Base-by-base conservation (phyloP, 768 basidiomycete species). In the Pisolithus orientalis region DNA sequence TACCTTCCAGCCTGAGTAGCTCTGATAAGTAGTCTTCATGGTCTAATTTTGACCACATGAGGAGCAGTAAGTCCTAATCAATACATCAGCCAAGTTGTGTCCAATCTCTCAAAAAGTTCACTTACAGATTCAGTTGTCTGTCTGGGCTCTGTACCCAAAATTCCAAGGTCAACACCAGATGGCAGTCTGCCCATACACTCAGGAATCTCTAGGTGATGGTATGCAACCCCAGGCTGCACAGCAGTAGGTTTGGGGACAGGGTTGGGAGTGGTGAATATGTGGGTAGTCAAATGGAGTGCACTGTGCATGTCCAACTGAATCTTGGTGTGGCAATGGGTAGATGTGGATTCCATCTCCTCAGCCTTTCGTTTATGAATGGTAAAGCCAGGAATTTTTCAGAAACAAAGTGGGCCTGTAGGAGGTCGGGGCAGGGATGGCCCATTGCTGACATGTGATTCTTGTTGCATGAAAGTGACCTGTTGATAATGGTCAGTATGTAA, bases 1-100 rank as follows among this genome's bases (percentile, higher is more conserved):
- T 31, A 10, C 55, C 52, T 6, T 53, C 51, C 11, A 53, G 17
- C 6, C 46, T 13, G 25, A 56, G 47, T 5, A 49, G 34, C 42
- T 56, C 55, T 27, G 42, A 24, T 17, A 56, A 39, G 25, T 38
- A 53, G 2, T 24, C 5, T 29, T 52, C 34, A 38, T n/a, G 31
- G 34, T 52, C 44, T 40, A 40, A 7, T 7, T 40, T 40, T 4
- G 7, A 40, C 39, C 39, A 40, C 39, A 3, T 40, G 4, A 14
- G 39, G 39, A 40, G 39, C 16, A 14, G 39, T 3, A 7, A 16
- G n/a, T 40, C 39, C 39, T 40, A 17, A 16, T 40, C 2, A 40
- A 40, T 40, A 21, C 7, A 21, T 21, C 21, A 21, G 21, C 21
- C 21, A 21, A 21, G 21, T 17, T 40, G 7, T 1, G n/a, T 17